These are phyloP conservation scores for Gossypium australe DNA, from an alignment of 345 rosid species.

Conservation along the genomic window DNA sequence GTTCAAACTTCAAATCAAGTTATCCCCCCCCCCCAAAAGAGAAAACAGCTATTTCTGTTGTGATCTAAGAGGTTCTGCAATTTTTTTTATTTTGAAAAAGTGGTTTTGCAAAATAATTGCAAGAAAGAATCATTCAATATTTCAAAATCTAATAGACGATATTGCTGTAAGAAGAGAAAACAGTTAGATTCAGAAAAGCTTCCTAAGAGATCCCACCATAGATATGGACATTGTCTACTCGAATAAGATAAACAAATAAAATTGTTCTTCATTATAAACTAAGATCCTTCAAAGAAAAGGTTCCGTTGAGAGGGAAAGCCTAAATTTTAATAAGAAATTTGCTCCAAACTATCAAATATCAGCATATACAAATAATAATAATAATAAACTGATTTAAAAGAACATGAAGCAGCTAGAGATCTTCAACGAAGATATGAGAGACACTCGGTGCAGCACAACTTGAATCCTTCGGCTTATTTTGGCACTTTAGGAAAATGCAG, in stretches of 20 bases:
- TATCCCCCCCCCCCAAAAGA: no score
- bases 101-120: neutral
- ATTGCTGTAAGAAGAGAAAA: neutral
- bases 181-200: neutral
- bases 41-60: no score
- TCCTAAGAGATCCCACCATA: neutral
- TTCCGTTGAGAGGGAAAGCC: neutral
- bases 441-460: conserved; percentile 4
- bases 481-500: conserved; percentile 68
- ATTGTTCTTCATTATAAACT: neutral
- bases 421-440: neutral
- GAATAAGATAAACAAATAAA: neutral
- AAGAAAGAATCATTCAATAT: neutral
- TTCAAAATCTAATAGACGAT: neutral
- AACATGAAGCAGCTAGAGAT: conserved; percentile 5
- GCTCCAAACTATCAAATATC: neutral
- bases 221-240: neutral
- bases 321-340: neutral
- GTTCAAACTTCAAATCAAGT: neutral
- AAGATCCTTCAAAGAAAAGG: conserved; percentile 1
- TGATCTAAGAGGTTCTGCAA: no score
- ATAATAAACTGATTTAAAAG: neutral
- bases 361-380: neutral
- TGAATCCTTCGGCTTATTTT: conserved; percentile 34
- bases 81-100: no score